Conservation (phyloP, 2,329 filamentous ascomycete species). For the Pseudogymnoascus sp. region DNA sequence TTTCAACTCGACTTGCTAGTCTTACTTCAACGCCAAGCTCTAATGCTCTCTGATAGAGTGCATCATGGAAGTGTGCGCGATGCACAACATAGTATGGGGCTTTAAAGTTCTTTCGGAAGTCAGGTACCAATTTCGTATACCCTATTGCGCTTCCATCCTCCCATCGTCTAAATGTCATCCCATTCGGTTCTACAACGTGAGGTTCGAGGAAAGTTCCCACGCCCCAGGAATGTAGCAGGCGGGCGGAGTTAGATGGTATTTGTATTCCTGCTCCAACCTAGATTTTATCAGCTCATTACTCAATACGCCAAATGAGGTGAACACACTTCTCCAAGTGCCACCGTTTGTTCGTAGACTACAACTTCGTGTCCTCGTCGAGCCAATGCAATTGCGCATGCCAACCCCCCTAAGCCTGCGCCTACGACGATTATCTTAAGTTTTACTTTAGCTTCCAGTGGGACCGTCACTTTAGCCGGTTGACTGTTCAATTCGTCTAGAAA, state of each 20-base stretch:
- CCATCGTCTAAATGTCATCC: constrained; percentile 32
- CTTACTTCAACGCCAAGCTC: constrained; percentile 23
- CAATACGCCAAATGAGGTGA: not conserved
- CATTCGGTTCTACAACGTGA: constrained; percentile 25
- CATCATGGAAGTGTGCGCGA: constrained; percentile 28
- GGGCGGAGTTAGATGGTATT: constrained; percentile 32
- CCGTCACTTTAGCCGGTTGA: not conserved
- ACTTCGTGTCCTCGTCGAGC: constrained; percentile 32
- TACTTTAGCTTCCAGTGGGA: constrained; percentile 9
- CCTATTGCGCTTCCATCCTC: constrained; percentile 28
- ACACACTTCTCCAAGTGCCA: constrained; percentile 32
- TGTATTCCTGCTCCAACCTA: constrained; percentile 35
- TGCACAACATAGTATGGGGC: constrained; percentile 29
- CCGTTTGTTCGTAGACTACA: constrained; percentile 34
- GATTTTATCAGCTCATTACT: not conserved
- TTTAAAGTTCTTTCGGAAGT: constrained; percentile 27
- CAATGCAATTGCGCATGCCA: constrained; percentile 35
- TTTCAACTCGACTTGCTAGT: constrained; percentile 19
- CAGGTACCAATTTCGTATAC: constrained; percentile 27
- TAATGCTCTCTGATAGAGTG: constrained; percentile 23
- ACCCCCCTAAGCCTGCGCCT: constrained; percentile 37
- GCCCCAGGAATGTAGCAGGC: constrained; percentile 29
- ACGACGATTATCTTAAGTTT: constrained; percentile 27
- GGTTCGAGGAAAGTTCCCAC: constrained; percentile 24
- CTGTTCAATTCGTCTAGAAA: constrained; percentile 12